These are phyloP conservation scores for Kodamaea anthophila DNA, from an alignment of 1,139 yeast genomes.

Conservation along the genomic window DNA sequence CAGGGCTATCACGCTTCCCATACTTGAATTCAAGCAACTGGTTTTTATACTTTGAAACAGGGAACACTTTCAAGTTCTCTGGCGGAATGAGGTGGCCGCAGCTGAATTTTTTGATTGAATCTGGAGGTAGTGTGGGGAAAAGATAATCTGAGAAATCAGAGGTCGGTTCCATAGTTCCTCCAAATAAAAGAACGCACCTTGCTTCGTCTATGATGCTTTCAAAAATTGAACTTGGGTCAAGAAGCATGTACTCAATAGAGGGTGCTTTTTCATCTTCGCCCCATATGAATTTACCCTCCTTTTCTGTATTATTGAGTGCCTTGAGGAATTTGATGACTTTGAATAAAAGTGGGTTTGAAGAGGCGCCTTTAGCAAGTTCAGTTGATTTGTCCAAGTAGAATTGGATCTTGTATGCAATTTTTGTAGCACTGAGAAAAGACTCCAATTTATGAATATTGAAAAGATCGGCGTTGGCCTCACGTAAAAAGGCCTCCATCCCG, in stretches of 20 bases:
- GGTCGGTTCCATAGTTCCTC: slow-evolving; percentile 96
- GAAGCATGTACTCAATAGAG: slow-evolving; percentile 59
- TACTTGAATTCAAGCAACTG: slow-evolving; percentile 60
- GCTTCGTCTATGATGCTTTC: slow-evolving; percentile 60
- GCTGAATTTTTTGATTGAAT: slow-evolving; percentile 48
- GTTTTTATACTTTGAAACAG: slow-evolving; percentile 28
- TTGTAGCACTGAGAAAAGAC: slow-evolving; percentile 56
- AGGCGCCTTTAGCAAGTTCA: slow-evolving; percentile 1
- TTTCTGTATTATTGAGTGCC: slow-evolving; percentile 65
- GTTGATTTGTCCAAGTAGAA: slow-evolving; percentile 41
- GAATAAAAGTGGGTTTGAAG: slow-evolving; percentile 56
- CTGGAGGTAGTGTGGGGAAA: slow-evolving; percentile 48
- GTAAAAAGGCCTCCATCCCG: slow-evolving; percentile 45
- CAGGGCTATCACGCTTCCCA: slow-evolving; percentile 46
- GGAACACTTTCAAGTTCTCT: slow-evolving; percentile 56
- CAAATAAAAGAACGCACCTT: slow-evolving; percentile 74
- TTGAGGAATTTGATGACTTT: slow-evolving; percentile 60
- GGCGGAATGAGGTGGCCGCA: slow-evolving; percentile 86
- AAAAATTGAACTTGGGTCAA: slow-evolving; percentile 77
- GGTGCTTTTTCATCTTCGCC: slow-evolving; percentile 29
- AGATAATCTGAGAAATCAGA: slow-evolving; percentile 59
- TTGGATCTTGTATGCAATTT: slow-evolving; percentile 81
- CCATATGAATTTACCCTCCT: slow-evolving; percentile 79
- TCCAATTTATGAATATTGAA: slow-evolving; percentile 68
- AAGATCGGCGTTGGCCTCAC: slow-evolving; percentile 57